Conservation (phyloP, 352 stramenopile genomes). For the Phytophthora kernoviae region DNA sequence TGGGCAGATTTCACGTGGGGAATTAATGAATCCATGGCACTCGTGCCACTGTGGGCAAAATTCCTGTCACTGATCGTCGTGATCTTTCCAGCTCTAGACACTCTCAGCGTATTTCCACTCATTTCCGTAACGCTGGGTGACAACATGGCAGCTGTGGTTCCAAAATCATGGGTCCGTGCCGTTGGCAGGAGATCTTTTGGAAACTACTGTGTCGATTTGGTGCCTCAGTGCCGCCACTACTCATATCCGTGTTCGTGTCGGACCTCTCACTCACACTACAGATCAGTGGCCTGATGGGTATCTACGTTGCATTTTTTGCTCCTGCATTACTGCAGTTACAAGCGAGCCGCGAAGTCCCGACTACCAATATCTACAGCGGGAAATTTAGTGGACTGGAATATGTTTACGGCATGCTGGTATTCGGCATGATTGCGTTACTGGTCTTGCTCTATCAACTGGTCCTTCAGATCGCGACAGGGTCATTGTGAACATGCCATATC, state of each 20-base stretch:
- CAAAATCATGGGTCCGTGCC: constrained; percentile 39
- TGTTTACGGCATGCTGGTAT: constrained; percentile 69
- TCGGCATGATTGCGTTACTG: constrained; percentile 62
- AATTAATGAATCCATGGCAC: constrained; percentile 44
- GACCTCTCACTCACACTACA: constrained; percentile 89
- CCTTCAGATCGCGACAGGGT: constrained; percentile 36
- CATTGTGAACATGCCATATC: neutral
- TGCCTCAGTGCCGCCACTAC: constrained; percentile 75
- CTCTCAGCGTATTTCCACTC: constrained; percentile 90
- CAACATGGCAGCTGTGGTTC: constrained; percentile 81
- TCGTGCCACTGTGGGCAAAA: constrained; percentile 63
- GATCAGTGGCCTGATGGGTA: constrained; percentile 76
- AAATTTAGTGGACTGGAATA: constrained; percentile 60
- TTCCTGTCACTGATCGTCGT: constrained; percentile 84
- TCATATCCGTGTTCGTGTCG: constrained; percentile 82
- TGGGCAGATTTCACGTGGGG: constrained; percentile 91
- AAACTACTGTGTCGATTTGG: constrained; percentile 81
- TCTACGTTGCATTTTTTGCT: constrained; percentile 86
- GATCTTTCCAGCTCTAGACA: constrained; percentile 90
- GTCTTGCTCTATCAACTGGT: constrained; percentile 69
- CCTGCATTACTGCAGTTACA: constrained; percentile 72
- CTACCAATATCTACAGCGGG: constrained; percentile 63
- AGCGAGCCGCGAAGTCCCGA: constrained; percentile 52
- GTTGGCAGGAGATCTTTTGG: constrained; percentile 45
- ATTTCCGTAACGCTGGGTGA: constrained; percentile 93